phyloP scores from a whole-genome alignment of 352 stramenopile species.

The Plasmopara viticola region DNA sequence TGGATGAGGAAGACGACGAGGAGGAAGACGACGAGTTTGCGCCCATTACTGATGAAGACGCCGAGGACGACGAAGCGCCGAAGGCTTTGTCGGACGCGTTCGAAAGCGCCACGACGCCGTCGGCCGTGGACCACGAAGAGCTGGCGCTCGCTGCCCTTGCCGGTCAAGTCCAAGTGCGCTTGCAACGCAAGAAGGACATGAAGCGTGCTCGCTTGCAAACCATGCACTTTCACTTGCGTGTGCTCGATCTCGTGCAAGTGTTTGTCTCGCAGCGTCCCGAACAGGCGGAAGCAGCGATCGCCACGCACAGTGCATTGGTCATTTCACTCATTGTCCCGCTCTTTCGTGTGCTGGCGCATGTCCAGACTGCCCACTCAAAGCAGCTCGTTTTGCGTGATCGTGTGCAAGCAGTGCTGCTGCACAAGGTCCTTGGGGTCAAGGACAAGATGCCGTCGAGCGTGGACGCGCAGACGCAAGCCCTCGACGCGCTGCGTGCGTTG shows the following conservation, averaged over 20 bases:
- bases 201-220: slow-evolving; percentile 60
- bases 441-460: slow-evolving; percentile 30
- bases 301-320: slow-evolving; percentile 27
- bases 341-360: slow-evolving; percentile 44
- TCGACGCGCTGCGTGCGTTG: slow-evolving; percentile 31
- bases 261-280: slow-evolving; percentile 39
- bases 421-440: slow-evolving; percentile 62
- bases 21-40: slow-evolving; percentile 44
- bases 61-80: slow-evolving; percentile 30
- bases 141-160: slow-evolving; percentile 74
- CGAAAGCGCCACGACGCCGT: slow-evolving; percentile 52
- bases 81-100: slow-evolving; percentile 63
- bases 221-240: slow-evolving; percentile 82
- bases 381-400: slow-evolving; percentile 71
- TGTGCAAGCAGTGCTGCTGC: slow-evolving; percentile 53
- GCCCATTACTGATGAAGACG: slow-evolving; percentile 29
- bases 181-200: slow-evolving; percentile 68
- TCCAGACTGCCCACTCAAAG: slow-evolving; percentile 53
- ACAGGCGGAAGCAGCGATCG: slow-evolving; percentile 11
- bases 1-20: slow-evolving; percentile 20
- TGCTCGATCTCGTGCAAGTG: slow-evolving; percentile 72
- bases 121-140: slow-evolving; percentile 69
- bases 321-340: slow-evolving; percentile 56
- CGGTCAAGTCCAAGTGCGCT: slow-evolving; percentile 65
- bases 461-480: slow-evolving; percentile 16